These are phyloP conservation scores for Phanerochaete sordida DNA, from an alignment of 768 basidiomycete species.

Conservation along the genomic window DNA sequence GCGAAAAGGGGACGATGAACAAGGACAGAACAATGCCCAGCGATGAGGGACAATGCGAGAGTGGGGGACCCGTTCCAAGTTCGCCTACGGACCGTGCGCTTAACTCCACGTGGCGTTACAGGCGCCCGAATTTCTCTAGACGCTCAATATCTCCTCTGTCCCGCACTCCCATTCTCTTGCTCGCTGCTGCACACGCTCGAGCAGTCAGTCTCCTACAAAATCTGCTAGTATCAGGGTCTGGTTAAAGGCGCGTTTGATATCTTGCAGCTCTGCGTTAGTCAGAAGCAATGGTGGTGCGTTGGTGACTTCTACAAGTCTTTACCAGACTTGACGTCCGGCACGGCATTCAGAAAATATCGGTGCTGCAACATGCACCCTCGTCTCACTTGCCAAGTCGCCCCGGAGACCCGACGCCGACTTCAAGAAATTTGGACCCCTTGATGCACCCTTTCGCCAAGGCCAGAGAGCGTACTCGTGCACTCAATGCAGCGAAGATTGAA, in stretches of 20 bases:
- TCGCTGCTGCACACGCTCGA: background rate
- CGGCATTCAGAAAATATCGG: conserved; percentile 69
- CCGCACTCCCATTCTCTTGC: background rate
- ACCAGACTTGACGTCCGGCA: background rate
- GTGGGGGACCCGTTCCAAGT: background rate
- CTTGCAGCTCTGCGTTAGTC: too few species aligned
- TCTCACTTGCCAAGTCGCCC: conserved; percentile 68
- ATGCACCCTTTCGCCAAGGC: conserved; percentile 94
- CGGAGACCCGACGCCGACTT: conserved; percentile 84
- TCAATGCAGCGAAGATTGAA: conserved; percentile 96
- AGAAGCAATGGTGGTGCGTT: background rate
- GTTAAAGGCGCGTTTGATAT: too few species aligned
- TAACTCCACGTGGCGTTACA: background rate
- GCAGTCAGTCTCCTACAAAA: too few species aligned
- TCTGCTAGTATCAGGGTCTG: too few species aligned
- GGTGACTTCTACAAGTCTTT: background rate
- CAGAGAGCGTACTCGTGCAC: conserved; percentile 87
- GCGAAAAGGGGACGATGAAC: background rate
- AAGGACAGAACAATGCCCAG: too few species aligned
- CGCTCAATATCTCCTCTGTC: background rate
- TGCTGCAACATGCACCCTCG: conserved; percentile 79
- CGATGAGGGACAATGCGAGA: background rate
- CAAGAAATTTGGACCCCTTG: conserved; percentile 91
- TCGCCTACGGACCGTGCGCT: background rate
- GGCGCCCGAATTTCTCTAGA: background rate